Conservation (phyloP, 257 asterid genomes). For the Fraxinus cuspidata region DNA sequence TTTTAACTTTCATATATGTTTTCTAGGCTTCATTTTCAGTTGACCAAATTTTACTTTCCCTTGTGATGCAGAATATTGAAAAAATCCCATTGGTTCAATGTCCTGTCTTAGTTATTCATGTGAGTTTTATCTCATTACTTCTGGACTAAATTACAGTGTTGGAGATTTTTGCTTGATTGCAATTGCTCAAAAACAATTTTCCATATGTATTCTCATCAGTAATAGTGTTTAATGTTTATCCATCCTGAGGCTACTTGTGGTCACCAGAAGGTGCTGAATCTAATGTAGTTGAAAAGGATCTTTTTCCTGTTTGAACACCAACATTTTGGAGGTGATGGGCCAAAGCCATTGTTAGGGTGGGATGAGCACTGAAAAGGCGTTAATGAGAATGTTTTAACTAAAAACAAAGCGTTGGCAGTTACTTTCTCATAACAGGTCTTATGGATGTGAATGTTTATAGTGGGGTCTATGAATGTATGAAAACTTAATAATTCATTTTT, state of each 20-base stretch:
- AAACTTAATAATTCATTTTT: neutral
- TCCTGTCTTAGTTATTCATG: slow-evolving; percentile 93
- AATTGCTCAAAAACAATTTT: slow-evolving; percentile 13
- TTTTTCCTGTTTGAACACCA: neutral
- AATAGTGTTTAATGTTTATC: neutral
- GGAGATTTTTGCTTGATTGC: slow-evolving; percentile 12
- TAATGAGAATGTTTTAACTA: neutral
- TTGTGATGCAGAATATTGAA: slow-evolving; percentile 76
- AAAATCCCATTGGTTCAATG: slow-evolving; percentile 80
- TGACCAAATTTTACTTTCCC: slow-evolving; percentile 10
- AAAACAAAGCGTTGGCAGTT: neutral
- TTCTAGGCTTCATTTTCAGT: slow-evolving; percentile 11
- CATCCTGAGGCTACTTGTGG: neutral
- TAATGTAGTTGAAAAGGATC: neutral
- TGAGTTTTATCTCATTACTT: slow-evolving; percentile 44
- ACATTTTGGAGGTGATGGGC: neutral
- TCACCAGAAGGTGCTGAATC: slow-evolving; percentile 6
- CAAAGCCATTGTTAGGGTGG: neutral
- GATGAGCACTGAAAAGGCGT: neutral
- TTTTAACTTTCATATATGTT: slow-evolving; percentile 21
- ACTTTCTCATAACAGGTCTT: neutral
- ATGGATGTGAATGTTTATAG: neutral
- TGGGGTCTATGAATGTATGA: neutral
- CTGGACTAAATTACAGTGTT: slow-evolving; percentile 11
- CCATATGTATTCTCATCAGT: slow-evolving; percentile 15